Percentiles rank a stretch among this genome's conserved stretches.
These are phyloP conservation scores for Xylaria sp. DNA, from an alignment of 495 filamentous ascomycete genomes.

Conservation along the genomic window DNA sequence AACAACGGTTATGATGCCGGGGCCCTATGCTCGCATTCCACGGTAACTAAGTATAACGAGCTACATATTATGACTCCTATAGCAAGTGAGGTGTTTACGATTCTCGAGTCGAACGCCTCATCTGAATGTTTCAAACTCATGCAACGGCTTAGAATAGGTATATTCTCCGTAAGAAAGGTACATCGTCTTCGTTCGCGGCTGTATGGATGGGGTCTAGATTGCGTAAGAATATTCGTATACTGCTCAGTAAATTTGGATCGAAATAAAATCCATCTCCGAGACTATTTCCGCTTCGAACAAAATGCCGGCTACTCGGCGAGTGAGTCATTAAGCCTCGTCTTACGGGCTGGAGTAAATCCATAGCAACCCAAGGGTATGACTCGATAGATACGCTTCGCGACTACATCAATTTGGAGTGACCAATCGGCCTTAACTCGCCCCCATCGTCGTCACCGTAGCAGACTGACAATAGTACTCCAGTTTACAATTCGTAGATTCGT, in stretches of 20 bases:
- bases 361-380: not conserved
- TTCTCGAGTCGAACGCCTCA: not conserved
- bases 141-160: not conserved
- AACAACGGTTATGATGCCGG: too few relatives aligned
- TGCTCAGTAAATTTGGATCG: not conserved
- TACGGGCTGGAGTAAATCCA: not conserved
- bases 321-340: constrained; percentile 9
- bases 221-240: too few relatives aligned
- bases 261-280: not conserved
- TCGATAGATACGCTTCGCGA: not conserved
- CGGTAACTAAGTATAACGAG: not conserved
- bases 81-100: not conserved
- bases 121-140: not conserved
- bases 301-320: too few relatives aligned
- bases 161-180: not conserved
- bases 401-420: not conserved
- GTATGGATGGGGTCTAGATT: not conserved
- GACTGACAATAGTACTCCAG: not conserved
- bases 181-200: not conserved
- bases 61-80: not conserved
- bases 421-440: not conserved
- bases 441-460: not conserved
- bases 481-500: too few relatives aligned
- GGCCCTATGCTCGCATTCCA: not conserved
- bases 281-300: not conserved